Evolutionary conservation across 805 yeast genomes (phyloP), one percentile per base, ranked within the genome.

Genomic region (Jamesozyma piceae): DNA sequence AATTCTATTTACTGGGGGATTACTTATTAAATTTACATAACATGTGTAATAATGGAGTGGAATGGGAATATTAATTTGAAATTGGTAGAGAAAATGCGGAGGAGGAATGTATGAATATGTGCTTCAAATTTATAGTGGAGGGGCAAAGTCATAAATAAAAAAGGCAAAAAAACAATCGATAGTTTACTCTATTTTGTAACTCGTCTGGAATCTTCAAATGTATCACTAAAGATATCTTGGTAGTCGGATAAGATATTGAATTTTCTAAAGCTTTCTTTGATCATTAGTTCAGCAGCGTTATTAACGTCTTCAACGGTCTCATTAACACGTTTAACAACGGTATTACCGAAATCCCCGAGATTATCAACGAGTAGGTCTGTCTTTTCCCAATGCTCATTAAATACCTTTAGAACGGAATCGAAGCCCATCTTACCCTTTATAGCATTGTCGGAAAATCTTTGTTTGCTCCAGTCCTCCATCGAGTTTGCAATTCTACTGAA

Each of bases 401-500:
- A 64, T 10, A 69, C 57, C 43, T 74, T 60, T 43, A 90, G 68
- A 2, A 92, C 97, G 2, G 75, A 62, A 48, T 92, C 97, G 52
- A 90, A 89, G 0, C 96, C 98, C 26, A 64, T 51, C 51, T 79
- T 82, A 26, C 98, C 98, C 52, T 75, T 75, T 42, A 64, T 65
- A 14, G 97, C 96, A 62, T 90, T 90, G 59, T 85, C 92, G 36
- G 80, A 77, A 63, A 90, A 92, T 59, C 97, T 70, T 55, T 84
- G 85, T 5, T 86, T 82, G 0, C 89, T 77, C 95, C 96, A 90
- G 39, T 87, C 94, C 62, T 90, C 98, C 47, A 90, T 69, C 61
- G 83, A 80, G 57, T 78, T 83, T 60, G 95, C 82, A 4, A 92
- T 63, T 45, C 76, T 72, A 42, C 71, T 64, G 64, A 87, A 73